Conservation (phyloP, 257 asterid genomes). For the Plantago ovata region DNA sequence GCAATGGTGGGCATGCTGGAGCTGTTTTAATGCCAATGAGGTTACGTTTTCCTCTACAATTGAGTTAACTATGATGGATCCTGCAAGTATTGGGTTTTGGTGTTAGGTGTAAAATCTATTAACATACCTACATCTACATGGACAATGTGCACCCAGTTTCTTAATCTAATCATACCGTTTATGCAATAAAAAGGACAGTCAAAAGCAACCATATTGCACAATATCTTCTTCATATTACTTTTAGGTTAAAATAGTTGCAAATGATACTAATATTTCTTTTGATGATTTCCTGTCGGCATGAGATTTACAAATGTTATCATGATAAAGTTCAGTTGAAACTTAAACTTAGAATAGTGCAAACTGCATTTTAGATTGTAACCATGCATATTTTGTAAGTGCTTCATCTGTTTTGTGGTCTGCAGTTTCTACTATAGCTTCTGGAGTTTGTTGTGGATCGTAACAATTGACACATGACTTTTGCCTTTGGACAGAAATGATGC, state of each 20-base stretch:
- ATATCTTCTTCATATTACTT: not conserved
- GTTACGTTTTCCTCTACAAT: slow-evolving; percentile 25
- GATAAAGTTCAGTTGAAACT: not conserved
- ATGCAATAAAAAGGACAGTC: not conserved
- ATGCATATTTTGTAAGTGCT: slow-evolving; percentile 8
- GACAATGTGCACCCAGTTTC: no score
- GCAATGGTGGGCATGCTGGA: slow-evolving; percentile 98
- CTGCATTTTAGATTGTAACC: not conserved
- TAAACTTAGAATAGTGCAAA: not conserved
- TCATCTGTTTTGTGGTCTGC: not conserved
- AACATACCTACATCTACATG: no score
- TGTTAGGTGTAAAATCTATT: no score
- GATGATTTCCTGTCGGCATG: not conserved
- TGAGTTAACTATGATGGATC: not conserved
- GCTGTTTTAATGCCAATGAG: slow-evolving; percentile 87
- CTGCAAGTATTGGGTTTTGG: no score
- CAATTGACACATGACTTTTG: slow-evolving; percentile 12
- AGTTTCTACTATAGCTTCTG: not conserved
- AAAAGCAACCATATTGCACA: not conserved
- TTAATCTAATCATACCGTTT: not conserved
- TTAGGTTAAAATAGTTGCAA: not conserved
- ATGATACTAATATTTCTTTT: slow-evolving; percentile 1
- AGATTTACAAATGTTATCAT: not conserved
- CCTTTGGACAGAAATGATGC: slow-evolving; percentile 77
- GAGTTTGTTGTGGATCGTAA: slow-evolving; percentile 4